Base-by-base conservation (phyloP, 345 rosid species). In the Pistacia integerrima region DNA sequence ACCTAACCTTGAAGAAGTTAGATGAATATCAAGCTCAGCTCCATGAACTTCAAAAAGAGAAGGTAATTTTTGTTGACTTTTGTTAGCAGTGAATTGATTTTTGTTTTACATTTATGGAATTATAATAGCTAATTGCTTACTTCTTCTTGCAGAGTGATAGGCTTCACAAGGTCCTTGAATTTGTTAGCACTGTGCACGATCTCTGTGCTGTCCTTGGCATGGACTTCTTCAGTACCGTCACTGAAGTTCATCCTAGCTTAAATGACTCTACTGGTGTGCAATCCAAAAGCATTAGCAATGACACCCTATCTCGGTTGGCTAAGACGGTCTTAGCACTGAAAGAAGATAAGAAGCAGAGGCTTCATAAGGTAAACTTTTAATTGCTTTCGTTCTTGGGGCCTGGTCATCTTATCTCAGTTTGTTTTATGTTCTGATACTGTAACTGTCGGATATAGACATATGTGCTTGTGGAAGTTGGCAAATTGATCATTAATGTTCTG, bases 191-290 rank as follows among this genome's bases (percentile, higher is more conserved):
- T n/a, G 97, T 93, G 77, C 99, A 93, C 84, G 97, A 92, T 85
- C 93, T 96, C 64, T 96, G 97, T 76, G 84, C 89, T 52, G 99
- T 91, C 49, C 94, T 96, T 64, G 95, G 95, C 38, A 85, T 96
- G 91, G 99, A 93, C 81, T 93, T 96, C 83, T 85, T 91, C 74
- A 80, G 89, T 67, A 87, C 97, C 4, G 85, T 95, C 70, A 91
- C 90, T 48, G 94, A 92, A 78, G 98, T 93, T 84, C 98, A 95
- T 83, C 97, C 99, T 11, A 95, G 98, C 91, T 90, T 95, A 81
- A 89, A 87, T 87, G 99, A 92, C 73, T 82, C 90, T 2, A 77
- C 80, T 65, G 82, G 80, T 80, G 82, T 77, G 78, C 93, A 91
- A 74, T 86, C 94, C 35, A 93, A 89, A 84, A 95, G 98, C 89